Conservation (phyloP, 371 early-diverging fungal genomes). For the Mortierella sp. region DNA sequence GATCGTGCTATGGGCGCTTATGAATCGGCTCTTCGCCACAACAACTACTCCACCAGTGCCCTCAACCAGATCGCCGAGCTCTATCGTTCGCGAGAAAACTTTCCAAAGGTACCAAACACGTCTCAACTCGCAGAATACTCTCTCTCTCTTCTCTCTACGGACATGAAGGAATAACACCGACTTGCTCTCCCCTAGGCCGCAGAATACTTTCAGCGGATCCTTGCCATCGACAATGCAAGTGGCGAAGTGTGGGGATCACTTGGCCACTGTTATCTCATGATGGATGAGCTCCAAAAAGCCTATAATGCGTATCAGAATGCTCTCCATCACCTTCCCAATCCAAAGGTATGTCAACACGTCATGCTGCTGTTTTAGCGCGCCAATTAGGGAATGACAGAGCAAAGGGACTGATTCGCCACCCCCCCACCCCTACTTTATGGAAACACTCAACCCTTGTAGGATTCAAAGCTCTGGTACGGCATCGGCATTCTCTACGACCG, state of each 20-base stretch:
- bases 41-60: conserved; percentile 85
- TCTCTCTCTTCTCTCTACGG: too few species aligned
- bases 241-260: conserved; percentile 95
- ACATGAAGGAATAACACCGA: background rate
- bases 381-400: background rate
- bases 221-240: conserved; percentile 81
- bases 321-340: conserved; percentile 84
- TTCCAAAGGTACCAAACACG: conserved; percentile 62
- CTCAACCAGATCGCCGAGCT: conserved; percentile 78
- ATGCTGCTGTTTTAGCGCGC: background rate
- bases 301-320: conserved; percentile 96
- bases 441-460: too few species aligned
- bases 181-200: conserved; percentile 71
- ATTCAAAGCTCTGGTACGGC: conserved; percentile 98
- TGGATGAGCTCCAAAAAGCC: conserved; percentile 93
- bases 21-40: conserved; percentile 88
- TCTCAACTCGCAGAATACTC: too few species aligned
- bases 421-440: too few species aligned
- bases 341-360: conserved; percentile 70
- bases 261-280: conserved; percentile 94
- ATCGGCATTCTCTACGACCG: conserved; percentile 98
- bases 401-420: too few species aligned
- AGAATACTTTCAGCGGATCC: conserved; percentile 86
- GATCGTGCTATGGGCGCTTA: conserved; percentile 86
- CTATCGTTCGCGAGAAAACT: conserved; percentile 74